Base-by-base conservation (phyloP, 371 early-diverging fungal genomes). In the Umbelopsis sp. region DNA sequence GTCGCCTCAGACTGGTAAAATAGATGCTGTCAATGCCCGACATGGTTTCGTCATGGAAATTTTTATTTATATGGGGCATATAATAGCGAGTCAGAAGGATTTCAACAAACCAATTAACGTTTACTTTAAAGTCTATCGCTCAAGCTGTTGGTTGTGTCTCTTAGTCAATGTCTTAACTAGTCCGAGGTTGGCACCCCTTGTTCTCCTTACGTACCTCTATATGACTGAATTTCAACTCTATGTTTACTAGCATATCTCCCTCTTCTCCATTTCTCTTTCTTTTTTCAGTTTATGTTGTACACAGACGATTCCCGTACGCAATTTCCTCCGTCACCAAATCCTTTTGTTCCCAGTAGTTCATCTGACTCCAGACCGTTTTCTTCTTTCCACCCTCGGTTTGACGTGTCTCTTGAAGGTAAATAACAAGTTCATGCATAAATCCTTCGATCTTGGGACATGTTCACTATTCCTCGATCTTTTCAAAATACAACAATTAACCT, bases 121-220 rank as follows among this genome's bases (percentile, higher is more conserved):
- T 37, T 35, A 57, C 35, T 57, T 57, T 25, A 35, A 35, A 48
- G 14, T 48, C 8, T 48, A 20, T 41, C 57, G 12, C 29, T 35
- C 35, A 57, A 57, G 35, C 35, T 35, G 57, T 57, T 57, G 57
- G 57, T 35, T 57, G 57, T 57, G 57, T 57, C 57, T 57, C 35
- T 24, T 14, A 35, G 32, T 8, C 57, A 18, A 35, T 57, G 57
- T 57, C 57, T 57, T 57, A 57, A 57, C 57, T 35, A 35, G 57
- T 57, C 57, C 57, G 57, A 57, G 57, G 57, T 57, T 57, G 57
- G 57, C 57, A 57, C 57, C 57, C 57, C 57, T 57, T 57, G 57
- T 57, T 57, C 57, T 57, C 57, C 57, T 57, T 57, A 35, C 57
- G 18, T 35, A 57, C n/a, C 57, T 57, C 35, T 57, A 57, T 57